Evolutionary conservation across 768 basidiomycete species (phyloP), one percentile per base, ranked within the genome.

Genomic region (Calocybe indica): DNA sequence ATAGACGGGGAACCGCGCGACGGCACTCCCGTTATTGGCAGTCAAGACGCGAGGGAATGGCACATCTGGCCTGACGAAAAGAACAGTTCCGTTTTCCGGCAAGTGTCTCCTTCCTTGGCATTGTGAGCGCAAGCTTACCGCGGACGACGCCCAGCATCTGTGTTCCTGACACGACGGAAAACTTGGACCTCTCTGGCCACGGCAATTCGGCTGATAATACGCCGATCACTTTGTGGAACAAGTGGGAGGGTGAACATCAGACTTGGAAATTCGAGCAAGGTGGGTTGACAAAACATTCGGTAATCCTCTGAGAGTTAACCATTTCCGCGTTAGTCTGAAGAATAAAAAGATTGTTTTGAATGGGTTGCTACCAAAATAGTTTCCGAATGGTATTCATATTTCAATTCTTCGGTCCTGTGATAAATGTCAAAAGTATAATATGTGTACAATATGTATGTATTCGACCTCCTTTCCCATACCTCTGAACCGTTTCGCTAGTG

Each of bases 161-260:
- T 53, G 63, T 74, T 29, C 72, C 71, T 30, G 58, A 59, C 39
- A 81, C 74, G 5, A 13, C 54, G 7, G 64, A 64, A 51, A 74
- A 72, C 54, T 50, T 76, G 40, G 80, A 82, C 50, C 57, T 82
- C 13, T 69, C 61, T 29, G 64, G 63, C 38, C 50, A 76, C 34
- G 81, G 80, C 12, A 69, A 69, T 50, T 15, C 71, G 6, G 58
- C 62, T 1, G 69, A 70, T 6, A 76, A 76, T 5, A 75, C 72
- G 0, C 64, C 66, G 0, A 58, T 82, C 22, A 66, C 69, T 2
- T 43, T 80, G 28, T 82, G 80, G 79, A 54, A 53, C 10, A 64
- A 64, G 11, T 79, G 76, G 78, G 59, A 56, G 0, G 77, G 72
- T 3, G 41, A 65, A 13, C 79, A 80, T 54, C 81, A 83, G 62